Base-by-base conservation (phyloP, 2,329 filamentous ascomycete genomes). In the Diaporthe longicolla region DNA sequence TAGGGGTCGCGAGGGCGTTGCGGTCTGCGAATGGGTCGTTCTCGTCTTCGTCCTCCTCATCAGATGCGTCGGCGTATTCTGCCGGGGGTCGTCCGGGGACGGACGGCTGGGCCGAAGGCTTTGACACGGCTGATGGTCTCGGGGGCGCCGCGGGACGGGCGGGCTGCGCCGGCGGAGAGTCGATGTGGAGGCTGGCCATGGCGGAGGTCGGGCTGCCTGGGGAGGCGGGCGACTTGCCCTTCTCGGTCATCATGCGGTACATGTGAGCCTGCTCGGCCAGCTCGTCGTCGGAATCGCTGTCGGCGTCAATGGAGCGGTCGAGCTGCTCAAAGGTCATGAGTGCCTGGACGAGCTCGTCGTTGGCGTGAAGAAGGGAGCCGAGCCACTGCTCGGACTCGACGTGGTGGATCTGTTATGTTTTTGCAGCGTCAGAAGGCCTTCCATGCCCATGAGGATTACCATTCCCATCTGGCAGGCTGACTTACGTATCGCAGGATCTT, bases 281-380 rank as follows among this genome's bases (percentile, higher is more conserved):
- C 78, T 90, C 93, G 75, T 93, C 91, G 73, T 93, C 91, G 1
- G 91, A 93, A 81, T 93, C 91, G 77, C 91, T 93, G 80, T 93
- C 92, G 8, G 91, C 91, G 77, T 95, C 93, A 76, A 96, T 93
- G 63, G 94, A 95, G 75, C 93, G 92, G 81, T 99, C 96, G 76
- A 98, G 90, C 78, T 98, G 94, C 83, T 98, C 96, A 80, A 95
- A 99, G 0, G 95, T 94, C 90, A 97, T 98, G 73, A 99, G 88
- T 1, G 95, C 95, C 76, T 93, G 93, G 54, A 98, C 94, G n/a
- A 99, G 92, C 83, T 97, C 94, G 79, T 99, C 97, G 79, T 99
- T 98, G 77, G 96, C 95, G 79, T 97, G 94, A 24, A 99, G 91
- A 6, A 99, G 88, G 75, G 94, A 93, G 55, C 96, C 97, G 11